Conservation (phyloP, 2,329 filamentous ascomycete species). For the Penicillium sp. region DNA sequence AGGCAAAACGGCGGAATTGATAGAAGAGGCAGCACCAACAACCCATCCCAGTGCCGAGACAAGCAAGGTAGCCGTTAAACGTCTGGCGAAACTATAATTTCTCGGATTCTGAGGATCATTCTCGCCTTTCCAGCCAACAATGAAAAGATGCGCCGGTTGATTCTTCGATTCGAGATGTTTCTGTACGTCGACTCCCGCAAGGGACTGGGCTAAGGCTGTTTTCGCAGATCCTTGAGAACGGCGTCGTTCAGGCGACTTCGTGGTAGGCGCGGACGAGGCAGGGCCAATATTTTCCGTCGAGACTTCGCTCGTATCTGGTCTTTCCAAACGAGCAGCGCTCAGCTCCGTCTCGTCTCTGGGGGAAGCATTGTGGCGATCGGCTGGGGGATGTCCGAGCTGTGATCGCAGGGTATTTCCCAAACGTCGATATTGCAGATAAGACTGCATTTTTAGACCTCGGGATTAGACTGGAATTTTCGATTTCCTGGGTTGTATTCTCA, state of each 20-base stretch:
- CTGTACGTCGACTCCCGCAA: slow-evolving; percentile 19
- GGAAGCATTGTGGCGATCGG: too few species aligned
- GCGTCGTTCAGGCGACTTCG: background rate
- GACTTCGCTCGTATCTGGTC: too few species aligned
- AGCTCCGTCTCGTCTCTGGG: too few species aligned
- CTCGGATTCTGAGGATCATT: slow-evolving; percentile 45
- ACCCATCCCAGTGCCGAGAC: slow-evolving; percentile 55
- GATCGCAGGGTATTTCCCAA: slow-evolving; percentile 22
- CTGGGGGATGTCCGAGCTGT: slow-evolving; percentile 16
- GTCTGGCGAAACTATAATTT: slow-evolving; percentile 41
- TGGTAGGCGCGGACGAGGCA: background rate
- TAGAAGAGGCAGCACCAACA: slow-evolving; percentile 57
- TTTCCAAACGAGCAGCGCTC: too few species aligned
- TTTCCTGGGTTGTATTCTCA: slow-evolving; percentile 14
- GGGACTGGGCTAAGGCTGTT: slow-evolving; percentile 6
- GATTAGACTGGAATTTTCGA: slow-evolving; percentile 16
- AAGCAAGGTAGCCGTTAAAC: slow-evolving; percentile 46
- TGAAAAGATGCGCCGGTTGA: slow-evolving; percentile 24
- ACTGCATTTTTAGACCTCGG: slow-evolving; percentile 23
- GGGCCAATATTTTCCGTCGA: background rate
- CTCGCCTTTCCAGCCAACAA: slow-evolving; percentile 47
- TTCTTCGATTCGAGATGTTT: slow-evolving; percentile 6
- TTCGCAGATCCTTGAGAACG: background rate
- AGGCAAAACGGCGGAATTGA: slow-evolving; percentile 55
- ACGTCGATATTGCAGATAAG: slow-evolving; percentile 30